Evolutionary conservation across 352 stramenopile species (phyloP).

Genomic region (Pythium diclinum): DNA sequence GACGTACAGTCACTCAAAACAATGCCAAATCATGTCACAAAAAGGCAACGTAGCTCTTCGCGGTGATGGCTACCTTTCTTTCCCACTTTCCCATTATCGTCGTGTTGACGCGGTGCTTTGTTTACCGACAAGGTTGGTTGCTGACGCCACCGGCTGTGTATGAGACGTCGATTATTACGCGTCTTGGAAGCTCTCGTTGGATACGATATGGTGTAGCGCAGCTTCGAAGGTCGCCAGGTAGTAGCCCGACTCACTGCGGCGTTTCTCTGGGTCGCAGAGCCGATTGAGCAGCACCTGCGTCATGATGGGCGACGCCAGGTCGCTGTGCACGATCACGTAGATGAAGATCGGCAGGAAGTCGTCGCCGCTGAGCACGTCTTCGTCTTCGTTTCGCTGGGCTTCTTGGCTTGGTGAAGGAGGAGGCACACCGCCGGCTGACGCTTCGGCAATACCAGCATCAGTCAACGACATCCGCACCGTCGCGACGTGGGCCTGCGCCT

Average conservation of each 20-base stretch:
- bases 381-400: slow-evolving; percentile 28
- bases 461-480: slow-evolving; percentile 15
- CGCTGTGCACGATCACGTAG: slow-evolving; percentile 85
- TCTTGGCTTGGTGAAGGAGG: not conserved
- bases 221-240: slow-evolving; percentile 85
- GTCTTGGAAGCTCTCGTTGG: slow-evolving; percentile 40
- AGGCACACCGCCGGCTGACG: not conserved
- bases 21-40: slow-evolving; percentile 4
- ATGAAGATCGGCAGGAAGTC: slow-evolving; percentile 89
- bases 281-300: slow-evolving; percentile 81
- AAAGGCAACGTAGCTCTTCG: not conserved
- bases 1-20: not conserved
- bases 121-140: not conserved
- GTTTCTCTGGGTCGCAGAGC: slow-evolving; percentile 82
- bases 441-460: slow-evolving; percentile 7
- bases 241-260: slow-evolving; percentile 84
- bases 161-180: slow-evolving; percentile 11
- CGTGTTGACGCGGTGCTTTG: not conserved
- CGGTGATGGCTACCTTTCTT: not conserved
- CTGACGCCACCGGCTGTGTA: not conserved
- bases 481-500: not conserved
- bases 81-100: not conserved
- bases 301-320: slow-evolving; percentile 70
- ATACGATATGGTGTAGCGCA: slow-evolving; percentile 77
- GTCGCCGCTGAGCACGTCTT: slow-evolving; percentile 79